These are phyloP conservation scores for Asterophora lycoperdoides DNA, from an alignment of 768 basidiomycete genomes.

Conservation along the genomic window DNA sequence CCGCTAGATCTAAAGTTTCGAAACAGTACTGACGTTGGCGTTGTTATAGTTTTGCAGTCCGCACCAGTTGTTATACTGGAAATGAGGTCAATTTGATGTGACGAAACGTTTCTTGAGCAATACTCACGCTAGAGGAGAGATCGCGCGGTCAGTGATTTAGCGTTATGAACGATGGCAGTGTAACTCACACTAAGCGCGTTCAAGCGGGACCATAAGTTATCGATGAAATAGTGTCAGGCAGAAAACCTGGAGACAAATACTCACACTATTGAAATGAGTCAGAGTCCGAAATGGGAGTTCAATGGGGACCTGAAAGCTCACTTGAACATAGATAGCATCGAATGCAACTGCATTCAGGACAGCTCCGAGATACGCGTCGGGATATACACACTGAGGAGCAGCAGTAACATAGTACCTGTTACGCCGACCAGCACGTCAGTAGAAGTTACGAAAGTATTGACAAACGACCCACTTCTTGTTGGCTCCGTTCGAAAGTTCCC, in stretches of 20 bases:
- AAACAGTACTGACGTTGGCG: constrained; percentile 29
- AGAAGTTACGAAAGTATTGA: too few species aligned
- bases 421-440: neutral
- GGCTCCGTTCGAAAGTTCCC: constrained; percentile 40
- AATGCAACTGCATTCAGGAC: constrained; percentile 55
- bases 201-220: neutral
- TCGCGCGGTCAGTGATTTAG: neutral
- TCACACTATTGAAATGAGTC: constrained; percentile 2
- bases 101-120: neutral
- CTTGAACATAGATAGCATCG: constrained; percentile 66
- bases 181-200: constrained; percentile 11
- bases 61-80: constrained; percentile 21
- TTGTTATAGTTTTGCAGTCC: constrained; percentile 38
- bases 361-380: constrained; percentile 52
- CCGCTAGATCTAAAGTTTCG: too few species aligned
- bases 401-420: constrained; percentile 53
- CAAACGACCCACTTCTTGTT: constrained; percentile 39
- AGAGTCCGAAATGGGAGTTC: neutral
- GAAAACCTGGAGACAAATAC: neutral
- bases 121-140: constrained; percentile 9
- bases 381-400: constrained; percentile 57
- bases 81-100: neutral
- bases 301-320: constrained; percentile 27
- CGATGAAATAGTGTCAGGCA: too few species aligned
- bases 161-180: neutral